Evolutionary conservation across 495 filamentous ascomycete species (phyloP).

Genomic region (Daldinia caldariorum): DNA sequence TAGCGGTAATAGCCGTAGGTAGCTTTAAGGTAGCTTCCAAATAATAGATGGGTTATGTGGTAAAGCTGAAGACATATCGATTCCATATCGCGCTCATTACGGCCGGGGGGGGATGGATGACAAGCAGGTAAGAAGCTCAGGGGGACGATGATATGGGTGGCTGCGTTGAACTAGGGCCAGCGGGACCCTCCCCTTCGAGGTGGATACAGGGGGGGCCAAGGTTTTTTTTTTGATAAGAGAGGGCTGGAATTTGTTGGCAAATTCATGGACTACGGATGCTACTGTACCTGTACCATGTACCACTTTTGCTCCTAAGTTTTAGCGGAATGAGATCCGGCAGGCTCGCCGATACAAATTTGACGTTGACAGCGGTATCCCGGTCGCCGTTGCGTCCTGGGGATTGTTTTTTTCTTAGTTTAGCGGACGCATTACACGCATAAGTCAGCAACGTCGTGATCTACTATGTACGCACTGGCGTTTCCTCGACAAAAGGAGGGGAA

Average conservation of each 20-base stretch:
- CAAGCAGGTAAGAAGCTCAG: conserved; percentile 15
- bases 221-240: conserved; percentile 26
- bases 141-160: conserved; percentile 21
- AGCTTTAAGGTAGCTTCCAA: neutral
- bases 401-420: conserved; percentile 8
- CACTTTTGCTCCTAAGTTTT: conserved; percentile 16
- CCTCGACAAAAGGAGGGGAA: conserved; percentile 7
- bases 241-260: conserved; percentile 39
- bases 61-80: conserved; percentile 12
- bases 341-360: conserved; percentile 39
- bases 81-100: conserved; percentile 10
- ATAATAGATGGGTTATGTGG: neutral
- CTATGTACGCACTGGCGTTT: conserved; percentile 29
- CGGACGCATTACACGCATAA: conserved; percentile 45
- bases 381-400: conserved; percentile 36
- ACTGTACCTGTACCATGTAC: conserved; percentile 20
- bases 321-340: conserved; percentile 38
- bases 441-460: conserved; percentile 35
- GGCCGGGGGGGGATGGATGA: conserved; percentile 8
- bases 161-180: conserved; percentile 24
- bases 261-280: conserved; percentile 28
- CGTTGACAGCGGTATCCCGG: conserved; percentile 47
- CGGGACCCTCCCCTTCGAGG: conserved; percentile 12
- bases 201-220: conserved; percentile 39
- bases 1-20: conserved; percentile 18